Evolutionary conservation across 176 grass and related monocot species (phyloP), one percentile per base, ranked within the genome.

Genomic region (Triticum turgidum): DNA sequence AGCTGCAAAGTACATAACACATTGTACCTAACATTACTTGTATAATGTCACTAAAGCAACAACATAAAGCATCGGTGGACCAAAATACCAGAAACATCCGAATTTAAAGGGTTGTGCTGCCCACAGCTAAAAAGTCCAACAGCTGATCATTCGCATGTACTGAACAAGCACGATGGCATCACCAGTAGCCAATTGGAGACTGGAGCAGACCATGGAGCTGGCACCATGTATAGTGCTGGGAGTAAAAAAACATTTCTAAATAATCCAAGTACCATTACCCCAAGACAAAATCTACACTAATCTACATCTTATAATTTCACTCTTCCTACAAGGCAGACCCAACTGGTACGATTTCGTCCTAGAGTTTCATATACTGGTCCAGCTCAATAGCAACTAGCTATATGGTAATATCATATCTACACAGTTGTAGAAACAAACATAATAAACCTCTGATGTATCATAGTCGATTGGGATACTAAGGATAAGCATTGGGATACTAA

Each of bases 21-120:
- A 68, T 6, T 21, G 79, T 67, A 27, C 79, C 17, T 70, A 70
- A n/a, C n/a, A 52, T 35, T n/a, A 82, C 64, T 82, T 69, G 80
- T 49, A n/a, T 54, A 22, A 10, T 69, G 11, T 69, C 20, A 52
- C 34, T 58, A 84, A 91, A 45, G 7, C 37, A 80, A 33, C 2
- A 11, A 41, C 12, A 47, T 47, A 51, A 7, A 75, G 0, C 24
- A 75, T 14, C 13, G 10, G 42, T 27, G 11, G 22, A 47, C 6
- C n/a, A 27, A 75, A 41, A 29, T 24, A 49, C 41, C n/a, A 47
- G 42, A 49, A 75, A 18, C 13, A 27, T 75, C 1, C 6, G 3
- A 47, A 49, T 17, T 21, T 75, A 75, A 75, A 30, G 42, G 42
- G 22, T 17, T 30, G 6, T 3, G 3, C 72, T 9, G 72, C 41